Base-by-base conservation (phyloP, 352 stramenopile genomes). In the Aphanomyces cochlioides region DNA sequence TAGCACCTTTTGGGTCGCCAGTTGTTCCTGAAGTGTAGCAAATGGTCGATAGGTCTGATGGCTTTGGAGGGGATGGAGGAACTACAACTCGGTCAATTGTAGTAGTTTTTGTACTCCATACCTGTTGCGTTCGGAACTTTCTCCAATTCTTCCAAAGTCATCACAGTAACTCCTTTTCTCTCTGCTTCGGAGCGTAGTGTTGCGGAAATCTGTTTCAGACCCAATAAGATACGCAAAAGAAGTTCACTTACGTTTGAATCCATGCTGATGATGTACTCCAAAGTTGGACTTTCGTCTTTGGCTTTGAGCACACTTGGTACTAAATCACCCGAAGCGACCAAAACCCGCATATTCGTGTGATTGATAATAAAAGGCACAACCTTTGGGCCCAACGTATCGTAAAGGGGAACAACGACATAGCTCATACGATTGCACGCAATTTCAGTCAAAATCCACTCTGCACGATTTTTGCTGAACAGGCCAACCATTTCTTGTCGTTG, bases 401-500 rank as follows among this genome's bases (percentile, higher is more conserved):
- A 78, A 28, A 78, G 48, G 21, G 87, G 82, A 4, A 92, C 80
- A 13, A 88, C 70, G 0, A 79, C 60, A 15, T 73, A 72, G 45
- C 69, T 75, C 37, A 77, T 79, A n/a, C 69, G 69, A 67, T 87
- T 89, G 10, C 74, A 81, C 4, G 82, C 81, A 72, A 98, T 93
- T 70, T 99, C 96, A 0, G 80, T 83, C 39, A 99, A 75, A 12
- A 97, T 78, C 87, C 90, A 97, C 73, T 98, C 90, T 39, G 90
- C 77, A 39, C 85, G 90, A 73, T 98, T 98, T 65, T 85, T 92
- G 67, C 89, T 89, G 78, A 94, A 98, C 47, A 97, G 73, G 34
- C 81, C 88, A 37, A 97, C 66, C 47, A 90, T 75, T 38, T 59
- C 59, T 34, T 87, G 73, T 12, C 71, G 72, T 48, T 87, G 74